These are phyloP conservation scores for Zymoseptoria brevis DNA, from an alignment of 2,329 filamentous ascomycete genomes.

Conservation along the genomic window DNA sequence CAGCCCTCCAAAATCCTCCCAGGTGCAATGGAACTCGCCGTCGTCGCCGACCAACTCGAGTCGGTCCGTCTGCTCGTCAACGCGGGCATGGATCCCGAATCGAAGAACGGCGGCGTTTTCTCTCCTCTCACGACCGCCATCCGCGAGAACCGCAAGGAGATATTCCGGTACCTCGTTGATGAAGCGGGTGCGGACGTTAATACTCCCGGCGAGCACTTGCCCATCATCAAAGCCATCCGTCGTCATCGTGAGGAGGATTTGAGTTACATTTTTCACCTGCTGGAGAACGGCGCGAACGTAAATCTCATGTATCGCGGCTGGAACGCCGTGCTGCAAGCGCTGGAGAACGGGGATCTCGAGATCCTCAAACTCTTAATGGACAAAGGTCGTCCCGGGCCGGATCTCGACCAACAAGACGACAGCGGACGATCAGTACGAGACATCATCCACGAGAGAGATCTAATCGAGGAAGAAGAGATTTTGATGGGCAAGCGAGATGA, in stretches of 20 bases:
- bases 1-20: conserved; percentile 55
- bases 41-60: conserved; percentile 58
- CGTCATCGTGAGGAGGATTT: conserved; percentile 49
- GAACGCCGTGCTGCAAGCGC: conserved; percentile 57
- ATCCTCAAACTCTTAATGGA: conserved; percentile 48
- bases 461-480: conserved; percentile 42
- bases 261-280: conserved; percentile 54
- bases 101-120: conserved; percentile 66
- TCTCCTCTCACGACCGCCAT: conserved; percentile 60
- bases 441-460: conserved; percentile 50
- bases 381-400: conserved; percentile 44
- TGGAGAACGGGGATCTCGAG: conserved; percentile 54
- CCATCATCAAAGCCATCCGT: conserved; percentile 61
- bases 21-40: conserved; percentile 60
- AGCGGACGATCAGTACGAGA: conserved; percentile 48
- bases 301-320: conserved; percentile 61
- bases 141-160: conserved; percentile 53
- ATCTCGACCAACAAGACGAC: conserved; percentile 49
- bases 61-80: conserved; percentile 57
- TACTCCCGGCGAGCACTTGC: conserved; percentile 61
- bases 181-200: conserved; percentile 55
- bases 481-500: conserved; percentile 6
- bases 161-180: conserved; percentile 51
- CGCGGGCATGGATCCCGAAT: conserved; percentile 60
- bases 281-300: conserved; percentile 57